Conservation (phyloP, 208 protist species). For the Wallacemonas collosoma region DNA sequence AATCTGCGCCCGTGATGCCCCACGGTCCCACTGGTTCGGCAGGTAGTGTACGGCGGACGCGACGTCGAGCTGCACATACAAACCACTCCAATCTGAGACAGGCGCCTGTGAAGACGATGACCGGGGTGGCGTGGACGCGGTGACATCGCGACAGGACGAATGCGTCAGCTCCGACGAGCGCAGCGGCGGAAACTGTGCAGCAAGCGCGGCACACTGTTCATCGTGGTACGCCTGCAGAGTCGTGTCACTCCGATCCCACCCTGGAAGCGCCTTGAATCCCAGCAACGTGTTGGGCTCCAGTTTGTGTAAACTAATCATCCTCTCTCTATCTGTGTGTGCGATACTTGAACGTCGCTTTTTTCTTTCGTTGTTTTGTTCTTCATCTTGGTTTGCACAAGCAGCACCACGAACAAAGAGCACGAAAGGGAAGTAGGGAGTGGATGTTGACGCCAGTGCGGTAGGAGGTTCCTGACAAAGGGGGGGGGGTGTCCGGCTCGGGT, state of each 20-base stretch:
- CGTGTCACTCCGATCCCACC: neutral
- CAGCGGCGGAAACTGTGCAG: neutral
- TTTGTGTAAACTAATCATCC: neutral
- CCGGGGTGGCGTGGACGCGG: neutral
- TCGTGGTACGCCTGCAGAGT: neutral
- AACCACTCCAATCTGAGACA: slow-evolving; percentile 10
- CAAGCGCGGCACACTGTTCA: neutral
- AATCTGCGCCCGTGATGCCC: neutral
- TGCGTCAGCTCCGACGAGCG: too few species aligned
- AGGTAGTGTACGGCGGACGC: slow-evolving; percentile 18
- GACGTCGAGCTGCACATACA: slow-evolving; percentile 18
- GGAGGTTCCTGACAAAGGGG: too few species aligned
- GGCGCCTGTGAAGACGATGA: neutral
- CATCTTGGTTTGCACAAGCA: neutral
- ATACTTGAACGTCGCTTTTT: slow-evolving; percentile 5
- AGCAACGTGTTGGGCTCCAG: slow-evolving; percentile 5
- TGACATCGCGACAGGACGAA: too few species aligned
- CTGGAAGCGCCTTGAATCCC: slow-evolving; percentile 11
- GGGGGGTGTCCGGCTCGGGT: too few species aligned
- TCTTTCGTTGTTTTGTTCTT: slow-evolving; percentile 1
- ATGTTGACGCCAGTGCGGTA: too few species aligned
- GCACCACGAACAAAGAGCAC: neutral
- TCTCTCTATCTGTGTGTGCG: neutral
- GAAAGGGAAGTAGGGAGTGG: slow-evolving; percentile 7
- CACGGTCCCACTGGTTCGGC: slow-evolving; percentile 24